These are phyloP conservation scores for Chaetomiaceae sp. DNA, from an alignment of 2,329 filamentous ascomycete species.

Conservation along the genomic window DNA sequence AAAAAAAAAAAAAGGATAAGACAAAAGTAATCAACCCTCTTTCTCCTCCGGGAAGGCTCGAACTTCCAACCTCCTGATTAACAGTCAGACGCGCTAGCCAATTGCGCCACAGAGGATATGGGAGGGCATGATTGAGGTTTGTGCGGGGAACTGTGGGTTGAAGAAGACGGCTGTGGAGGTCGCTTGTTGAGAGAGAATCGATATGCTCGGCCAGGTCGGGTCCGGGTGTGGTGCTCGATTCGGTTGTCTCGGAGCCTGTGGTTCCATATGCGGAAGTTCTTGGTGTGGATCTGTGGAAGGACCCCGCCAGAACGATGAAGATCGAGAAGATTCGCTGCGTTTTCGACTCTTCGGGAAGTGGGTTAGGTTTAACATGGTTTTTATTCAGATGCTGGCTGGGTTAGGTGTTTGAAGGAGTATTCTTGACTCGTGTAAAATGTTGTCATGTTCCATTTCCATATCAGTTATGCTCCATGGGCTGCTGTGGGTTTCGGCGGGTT, in stretches of 20 bases:
- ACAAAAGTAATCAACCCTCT: not conserved
- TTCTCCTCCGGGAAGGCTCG: constrained; percentile 25
- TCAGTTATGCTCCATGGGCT: too few relatives aligned
- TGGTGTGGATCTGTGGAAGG: constrained; percentile 4
- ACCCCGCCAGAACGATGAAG: too few relatives aligned
- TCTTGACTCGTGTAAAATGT: too few relatives aligned
- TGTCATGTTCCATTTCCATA: too few relatives aligned
- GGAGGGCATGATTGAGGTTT: not conserved
- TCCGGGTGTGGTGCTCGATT: too few relatives aligned
- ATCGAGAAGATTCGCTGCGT: too few relatives aligned
- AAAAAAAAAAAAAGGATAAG: not conserved
- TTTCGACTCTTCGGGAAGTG: too few relatives aligned
- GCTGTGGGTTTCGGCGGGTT: not conserved
- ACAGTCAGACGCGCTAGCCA: constrained; percentile 59
- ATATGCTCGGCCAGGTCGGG: too few relatives aligned
- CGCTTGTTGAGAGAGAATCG: not conserved
- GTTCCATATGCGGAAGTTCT: too few relatives aligned
- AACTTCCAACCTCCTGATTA: constrained; percentile 35
- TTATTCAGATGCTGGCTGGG: too few relatives aligned
- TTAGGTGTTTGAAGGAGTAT: too few relatives aligned
- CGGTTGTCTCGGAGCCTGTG: not conserved
- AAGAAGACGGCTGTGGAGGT: not conserved
- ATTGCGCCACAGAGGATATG: constrained; percentile 39
- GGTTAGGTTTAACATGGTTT: too few relatives aligned
- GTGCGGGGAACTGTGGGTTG: not conserved